Evolutionary conservation across 2,329 filamentous ascomycete species (phyloP).

Genomic region (Tetracladium maxilliforme): DNA sequence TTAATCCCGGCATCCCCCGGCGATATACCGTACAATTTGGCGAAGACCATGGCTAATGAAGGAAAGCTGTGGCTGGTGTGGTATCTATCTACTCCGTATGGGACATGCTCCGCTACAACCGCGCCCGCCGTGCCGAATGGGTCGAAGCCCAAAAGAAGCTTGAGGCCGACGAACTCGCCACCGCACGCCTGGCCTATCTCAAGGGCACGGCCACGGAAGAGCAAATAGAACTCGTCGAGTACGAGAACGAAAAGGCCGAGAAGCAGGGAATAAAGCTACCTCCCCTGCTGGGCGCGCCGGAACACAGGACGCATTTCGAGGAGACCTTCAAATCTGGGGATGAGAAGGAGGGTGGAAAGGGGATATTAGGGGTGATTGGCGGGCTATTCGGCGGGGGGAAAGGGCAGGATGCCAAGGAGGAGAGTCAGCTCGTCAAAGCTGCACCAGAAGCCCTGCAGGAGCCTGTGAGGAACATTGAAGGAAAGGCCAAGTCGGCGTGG

Average conservation of each 20-base stretch:
- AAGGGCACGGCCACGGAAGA: constrained; percentile 29
- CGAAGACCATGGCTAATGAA: not conserved
- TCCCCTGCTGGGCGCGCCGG: no score
- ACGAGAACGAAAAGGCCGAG: constrained; percentile 48
- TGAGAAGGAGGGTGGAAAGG: no score
- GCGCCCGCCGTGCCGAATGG: constrained; percentile 46
- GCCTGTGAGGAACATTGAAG: no score
- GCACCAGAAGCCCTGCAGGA: no score
- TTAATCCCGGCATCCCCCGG: not conserved
- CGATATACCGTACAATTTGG: not conserved
- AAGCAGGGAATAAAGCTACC: no score
- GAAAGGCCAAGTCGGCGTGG: no score
- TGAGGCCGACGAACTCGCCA: constrained; percentile 25
- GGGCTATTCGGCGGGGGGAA: no score
- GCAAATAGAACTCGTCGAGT: constrained; percentile 32
- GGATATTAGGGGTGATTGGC: no score
- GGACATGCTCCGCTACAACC: constrained; percentile 54
- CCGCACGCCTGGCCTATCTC: constrained; percentile 24
- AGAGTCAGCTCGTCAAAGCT: no score
- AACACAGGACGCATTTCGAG: no score
- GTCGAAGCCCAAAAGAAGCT: constrained; percentile 31
- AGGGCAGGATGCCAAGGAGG: no score
- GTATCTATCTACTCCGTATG: constrained; percentile 49
- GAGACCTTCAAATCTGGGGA: no score
- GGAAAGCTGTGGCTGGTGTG: constrained; percentile 38